Evolutionary conservation across 2,329 filamentous ascomycete genomes (phyloP).

Genomic region (Cladosporium sp.): DNA sequence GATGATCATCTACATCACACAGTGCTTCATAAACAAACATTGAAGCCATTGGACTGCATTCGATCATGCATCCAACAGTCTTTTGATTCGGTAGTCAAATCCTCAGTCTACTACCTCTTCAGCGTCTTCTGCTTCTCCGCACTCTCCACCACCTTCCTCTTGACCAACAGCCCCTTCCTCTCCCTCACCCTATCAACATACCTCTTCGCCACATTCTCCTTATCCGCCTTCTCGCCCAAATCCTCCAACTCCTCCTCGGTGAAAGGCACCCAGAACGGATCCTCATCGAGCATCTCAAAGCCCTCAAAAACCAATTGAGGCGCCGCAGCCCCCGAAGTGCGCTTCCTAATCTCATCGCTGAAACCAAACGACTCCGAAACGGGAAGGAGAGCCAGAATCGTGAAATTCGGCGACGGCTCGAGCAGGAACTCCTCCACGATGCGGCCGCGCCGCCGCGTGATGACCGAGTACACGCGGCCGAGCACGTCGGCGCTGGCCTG

Average conservation of each 20-base stretch:
- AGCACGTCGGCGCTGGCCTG: slow-evolving; percentile 93
- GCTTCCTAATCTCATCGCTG: slow-evolving; percentile 91
- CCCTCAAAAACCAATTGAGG: slow-evolving; percentile 92
- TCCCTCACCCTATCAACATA: slow-evolving; percentile 88
- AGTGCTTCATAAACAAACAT: no score
- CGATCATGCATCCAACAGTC: no score
- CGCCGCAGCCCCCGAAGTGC: slow-evolving; percentile 82
- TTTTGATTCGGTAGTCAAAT: no score
- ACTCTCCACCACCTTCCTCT: slow-evolving; percentile 66
- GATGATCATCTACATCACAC: no score
- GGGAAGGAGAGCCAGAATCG: slow-evolving; percentile 80
- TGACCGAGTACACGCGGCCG: slow-evolving; percentile 92
- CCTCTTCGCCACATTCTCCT: slow-evolving; percentile 91
- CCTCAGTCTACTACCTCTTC: slow-evolving; percentile 60
- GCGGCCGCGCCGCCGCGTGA: slow-evolving; percentile 86
- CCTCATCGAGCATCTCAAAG: slow-evolving; percentile 88
- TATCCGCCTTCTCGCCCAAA: slow-evolving; percentile 86
- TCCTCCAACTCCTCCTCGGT: slow-evolving; percentile 97
- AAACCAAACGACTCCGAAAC: slow-evolving; percentile 97
- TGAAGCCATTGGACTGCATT: no score
- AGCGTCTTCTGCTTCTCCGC: slow-evolving; percentile 87
- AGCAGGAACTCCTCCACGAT: slow-evolving; percentile 91
- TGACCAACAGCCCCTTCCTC: slow-evolving; percentile 83
- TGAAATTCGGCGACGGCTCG: slow-evolving; percentile 95
- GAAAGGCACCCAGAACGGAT: slow-evolving; percentile 96